These are phyloP conservation scores for Chaetoceros tenuissimus DNA, from an alignment of 108 stramenopile genomes.

Conservation along the genomic window DNA sequence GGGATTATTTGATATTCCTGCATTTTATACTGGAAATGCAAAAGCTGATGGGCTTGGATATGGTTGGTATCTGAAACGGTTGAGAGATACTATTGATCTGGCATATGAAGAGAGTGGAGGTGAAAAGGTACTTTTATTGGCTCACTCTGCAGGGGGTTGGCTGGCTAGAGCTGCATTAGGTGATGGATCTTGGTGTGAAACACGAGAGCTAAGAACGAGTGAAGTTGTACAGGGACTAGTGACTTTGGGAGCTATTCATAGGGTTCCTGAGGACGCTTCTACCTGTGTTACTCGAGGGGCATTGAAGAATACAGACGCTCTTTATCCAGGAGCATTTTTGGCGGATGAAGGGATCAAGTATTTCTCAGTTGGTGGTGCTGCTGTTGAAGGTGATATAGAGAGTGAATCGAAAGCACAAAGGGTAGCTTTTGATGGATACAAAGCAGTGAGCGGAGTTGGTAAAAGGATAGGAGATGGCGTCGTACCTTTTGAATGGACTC, in stretches of 20 bases:
- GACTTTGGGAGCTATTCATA: constrained; percentile 77
- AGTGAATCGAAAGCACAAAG: not conserved
- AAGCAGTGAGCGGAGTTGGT: constrained; percentile 75
- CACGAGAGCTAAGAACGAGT: not conserved
- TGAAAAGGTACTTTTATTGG: constrained; percentile 52
- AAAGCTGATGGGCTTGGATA: constrained; percentile 59
- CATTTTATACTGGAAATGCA: constrained; percentile 62
- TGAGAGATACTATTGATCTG: constrained; percentile 40
- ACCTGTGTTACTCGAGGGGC: constrained; percentile 73
- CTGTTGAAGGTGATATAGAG: constrained; percentile 25
- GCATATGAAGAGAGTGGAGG: constrained; percentile 22
- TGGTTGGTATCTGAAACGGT: constrained; percentile 77
- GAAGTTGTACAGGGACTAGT: constrained; percentile 24
- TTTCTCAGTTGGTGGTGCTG: constrained; percentile 74
- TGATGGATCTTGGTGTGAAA: constrained; percentile 1
- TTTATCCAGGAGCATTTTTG: constrained; percentile 68
- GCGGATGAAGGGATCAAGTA: constrained; percentile 53
- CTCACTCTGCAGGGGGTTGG: constrained; percentile 90
- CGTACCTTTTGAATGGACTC: constrained; percentile 63
- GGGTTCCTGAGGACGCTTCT: constrained; percentile 29
- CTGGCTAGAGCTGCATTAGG: constrained; percentile 82
- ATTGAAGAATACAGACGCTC: constrained; percentile 42
- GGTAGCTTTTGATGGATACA: constrained; percentile 59
- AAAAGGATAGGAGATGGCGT: constrained; percentile 69
- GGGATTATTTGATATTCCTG: constrained; percentile 48